These are phyloP conservation scores for Fusarium xyrophilum DNA, from an alignment of 2,329 filamentous ascomycete genomes.

Conservation along the genomic window DNA sequence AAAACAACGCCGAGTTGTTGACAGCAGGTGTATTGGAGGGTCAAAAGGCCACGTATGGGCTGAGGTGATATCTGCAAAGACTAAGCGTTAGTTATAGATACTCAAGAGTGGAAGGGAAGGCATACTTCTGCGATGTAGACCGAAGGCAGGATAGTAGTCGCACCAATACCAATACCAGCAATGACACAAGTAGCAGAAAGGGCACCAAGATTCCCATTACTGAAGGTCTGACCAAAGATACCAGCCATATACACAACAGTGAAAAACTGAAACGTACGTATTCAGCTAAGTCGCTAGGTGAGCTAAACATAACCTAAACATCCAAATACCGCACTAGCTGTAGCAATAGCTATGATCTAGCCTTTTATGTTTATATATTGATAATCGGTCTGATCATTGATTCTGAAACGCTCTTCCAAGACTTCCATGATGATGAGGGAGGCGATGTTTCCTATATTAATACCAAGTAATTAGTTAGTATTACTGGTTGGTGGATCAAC, in stretches of 20 bases:
- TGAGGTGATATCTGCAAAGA: conserved; percentile 32
- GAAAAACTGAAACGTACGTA: conserved; percentile 36
- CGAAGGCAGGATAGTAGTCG: conserved; percentile 40
- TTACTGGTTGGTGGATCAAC: conserved; percentile 31
- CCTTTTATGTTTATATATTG: conserved; percentile 43
- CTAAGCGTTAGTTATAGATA: rapidly evolving
- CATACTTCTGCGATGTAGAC: conserved; percentile 42
- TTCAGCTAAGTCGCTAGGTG: conserved; percentile 37
- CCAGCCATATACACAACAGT: conserved; percentile 49
- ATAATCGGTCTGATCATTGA: conserved; percentile 33
- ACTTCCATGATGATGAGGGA: conserved; percentile 41
- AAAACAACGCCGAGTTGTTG: conserved; percentile 46
- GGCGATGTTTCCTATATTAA: conserved; percentile 45
- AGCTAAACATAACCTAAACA: conserved; percentile 40
- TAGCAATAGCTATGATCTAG: conserved; percentile 45
- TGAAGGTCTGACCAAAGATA: conserved; percentile 43
- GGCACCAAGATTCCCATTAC: conserved; percentile 36
- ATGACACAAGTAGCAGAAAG: conserved; percentile 41
- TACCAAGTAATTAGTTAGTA: not conserved
- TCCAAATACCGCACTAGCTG: conserved; percentile 42
- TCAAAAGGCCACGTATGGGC: conserved; percentile 44
- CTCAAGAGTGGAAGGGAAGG: rapidly evolving
- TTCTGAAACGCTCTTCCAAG: conserved; percentile 39
- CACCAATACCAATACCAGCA: conserved; percentile 39
- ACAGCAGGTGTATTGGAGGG: conserved; percentile 45